Percentiles rank a stretch among this genome's conserved stretches.
phyloP scores from a whole-genome alignment of 2,329 filamentous ascomycete genomes.

The Calonectria pauciramosa region DNA sequence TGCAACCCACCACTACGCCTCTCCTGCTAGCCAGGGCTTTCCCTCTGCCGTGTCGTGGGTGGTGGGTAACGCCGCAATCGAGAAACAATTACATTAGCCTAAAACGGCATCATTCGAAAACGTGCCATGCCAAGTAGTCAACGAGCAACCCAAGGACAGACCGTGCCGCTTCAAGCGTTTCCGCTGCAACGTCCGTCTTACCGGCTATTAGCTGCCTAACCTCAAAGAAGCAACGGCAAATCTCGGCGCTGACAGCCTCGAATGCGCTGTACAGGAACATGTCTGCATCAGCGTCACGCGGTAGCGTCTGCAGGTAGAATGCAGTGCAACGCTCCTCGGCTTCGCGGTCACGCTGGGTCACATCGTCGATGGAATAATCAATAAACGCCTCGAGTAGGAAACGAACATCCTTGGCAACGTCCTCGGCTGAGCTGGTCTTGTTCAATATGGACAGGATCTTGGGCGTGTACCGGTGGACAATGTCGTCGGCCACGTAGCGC shows the following conservation, averaged over 20 bases:
- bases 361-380: conserved; percentile 47
- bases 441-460: conserved; percentile 57
- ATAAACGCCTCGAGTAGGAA: conserved; percentile 55
- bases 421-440: conserved; percentile 24
- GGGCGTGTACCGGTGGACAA: conserved; percentile 70
- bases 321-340: conserved; percentile 16
- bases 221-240: conserved; percentile 7
- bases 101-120: neutral
- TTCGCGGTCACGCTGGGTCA: neutral
- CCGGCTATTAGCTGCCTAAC: neutral
- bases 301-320: conserved; percentile 24
- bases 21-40: neutral
- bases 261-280: neutral
- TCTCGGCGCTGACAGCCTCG: conserved; percentile 18
- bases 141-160: neutral
- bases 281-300: neutral
- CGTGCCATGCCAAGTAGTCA: neutral
- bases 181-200: neutral
- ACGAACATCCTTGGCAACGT: conserved; percentile 44
- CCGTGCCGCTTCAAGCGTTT: conserved; percentile 4
- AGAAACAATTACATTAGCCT: neutral
- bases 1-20: neutral
- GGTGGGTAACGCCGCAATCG: neutral
- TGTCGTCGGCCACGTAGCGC: conserved; percentile 73
- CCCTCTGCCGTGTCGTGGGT: neutral